Conservation (phyloP, 371 early-diverging fungal species). For the Mortierella sp. region DNA sequence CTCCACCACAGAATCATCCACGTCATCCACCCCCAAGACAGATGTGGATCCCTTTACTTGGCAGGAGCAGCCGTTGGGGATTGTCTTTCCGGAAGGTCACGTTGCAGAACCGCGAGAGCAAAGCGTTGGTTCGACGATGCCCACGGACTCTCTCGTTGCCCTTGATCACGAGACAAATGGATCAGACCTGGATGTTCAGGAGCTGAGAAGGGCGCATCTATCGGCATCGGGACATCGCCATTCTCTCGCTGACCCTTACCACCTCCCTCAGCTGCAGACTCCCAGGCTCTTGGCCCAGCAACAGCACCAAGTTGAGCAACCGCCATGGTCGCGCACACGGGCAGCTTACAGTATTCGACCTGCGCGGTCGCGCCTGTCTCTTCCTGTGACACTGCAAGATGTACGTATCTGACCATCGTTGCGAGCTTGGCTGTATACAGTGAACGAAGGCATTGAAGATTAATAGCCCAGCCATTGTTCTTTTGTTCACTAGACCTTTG, state of each 20-base stretch:
- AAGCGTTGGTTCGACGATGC: not conserved
- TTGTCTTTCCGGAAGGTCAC: slow-evolving; percentile 10
- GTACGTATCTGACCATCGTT: not conserved
- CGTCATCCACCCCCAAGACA: not conserved
- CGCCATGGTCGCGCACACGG: slow-evolving; percentile 28
- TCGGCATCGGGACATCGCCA: slow-evolving; percentile 13
- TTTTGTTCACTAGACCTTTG: not conserved
- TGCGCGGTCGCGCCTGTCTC: slow-evolving; percentile 15
- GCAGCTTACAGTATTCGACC: not conserved
- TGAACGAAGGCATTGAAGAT: not conserved
- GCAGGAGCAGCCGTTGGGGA: not conserved
- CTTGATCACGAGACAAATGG: not conserved
- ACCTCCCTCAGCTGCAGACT: slow-evolving; percentile 41
- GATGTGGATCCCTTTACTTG: not conserved
- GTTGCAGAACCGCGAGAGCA: not conserved
- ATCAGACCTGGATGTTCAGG: slow-evolving; percentile 2
- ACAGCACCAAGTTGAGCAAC: slow-evolving; percentile 36
- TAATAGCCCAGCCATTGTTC: not conserved
- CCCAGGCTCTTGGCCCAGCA: slow-evolving; percentile 45
- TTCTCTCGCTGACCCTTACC: not conserved
- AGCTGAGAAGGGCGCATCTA: not conserved
- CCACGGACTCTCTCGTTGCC: not conserved
- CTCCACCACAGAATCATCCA: not conserved
- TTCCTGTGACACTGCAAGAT: slow-evolving; percentile 12
- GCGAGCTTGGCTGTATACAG: not conserved